Evolutionary conservation across 2,329 filamentous ascomycete genomes (phyloP).

Genomic region (Xylaria polymorpha): DNA sequence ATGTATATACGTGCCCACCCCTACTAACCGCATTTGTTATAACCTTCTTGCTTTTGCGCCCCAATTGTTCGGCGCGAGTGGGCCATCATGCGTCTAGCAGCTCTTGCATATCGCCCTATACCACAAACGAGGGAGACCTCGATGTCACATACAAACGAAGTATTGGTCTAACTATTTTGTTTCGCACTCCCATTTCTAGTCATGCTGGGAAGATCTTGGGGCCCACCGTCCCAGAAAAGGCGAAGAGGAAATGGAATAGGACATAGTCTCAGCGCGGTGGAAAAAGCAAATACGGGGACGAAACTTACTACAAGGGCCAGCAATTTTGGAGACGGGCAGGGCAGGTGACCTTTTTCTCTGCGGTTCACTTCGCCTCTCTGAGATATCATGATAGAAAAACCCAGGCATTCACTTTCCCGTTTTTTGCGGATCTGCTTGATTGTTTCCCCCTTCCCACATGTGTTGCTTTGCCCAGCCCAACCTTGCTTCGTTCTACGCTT

Average conservation of each 20-base stretch:
- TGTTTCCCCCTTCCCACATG: slow-evolving; percentile 30
- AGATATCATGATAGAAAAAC: slow-evolving; percentile 35
- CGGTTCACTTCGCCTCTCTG: slow-evolving; percentile 31
- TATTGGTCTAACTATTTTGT: slow-evolving; percentile 33
- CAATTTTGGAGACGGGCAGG: slow-evolving; percentile 29
- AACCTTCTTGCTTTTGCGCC: slow-evolving; percentile 35
- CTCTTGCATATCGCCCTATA: slow-evolving; percentile 38
- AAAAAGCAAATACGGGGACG: slow-evolving; percentile 38
- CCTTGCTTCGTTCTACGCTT: slow-evolving; percentile 24
- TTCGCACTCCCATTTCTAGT: slow-evolving; percentile 30
- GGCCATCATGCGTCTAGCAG: slow-evolving; percentile 39
- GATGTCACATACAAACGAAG: slow-evolving; percentile 36
- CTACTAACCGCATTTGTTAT: slow-evolving; percentile 37
- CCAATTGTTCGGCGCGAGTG: slow-evolving; percentile 43
- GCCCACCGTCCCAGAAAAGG: slow-evolving; percentile 35
- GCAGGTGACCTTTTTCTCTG: slow-evolving; percentile 33
- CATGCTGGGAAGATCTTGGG: slow-evolving; percentile 33
- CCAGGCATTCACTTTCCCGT: slow-evolving; percentile 23
- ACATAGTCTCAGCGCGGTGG: slow-evolving; percentile 35
- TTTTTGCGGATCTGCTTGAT: slow-evolving; percentile 21
- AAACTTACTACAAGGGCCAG: slow-evolving; percentile 34
- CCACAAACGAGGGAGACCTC: slow-evolving; percentile 30
- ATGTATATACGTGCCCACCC: slow-evolving; percentile 37
- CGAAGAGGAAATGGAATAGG: slow-evolving; percentile 23
- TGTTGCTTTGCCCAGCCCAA: slow-evolving; percentile 28